Evolutionary conservation across 2,329 filamentous ascomycete species (phyloP).

Genomic region (Nemania abortiva): DNA sequence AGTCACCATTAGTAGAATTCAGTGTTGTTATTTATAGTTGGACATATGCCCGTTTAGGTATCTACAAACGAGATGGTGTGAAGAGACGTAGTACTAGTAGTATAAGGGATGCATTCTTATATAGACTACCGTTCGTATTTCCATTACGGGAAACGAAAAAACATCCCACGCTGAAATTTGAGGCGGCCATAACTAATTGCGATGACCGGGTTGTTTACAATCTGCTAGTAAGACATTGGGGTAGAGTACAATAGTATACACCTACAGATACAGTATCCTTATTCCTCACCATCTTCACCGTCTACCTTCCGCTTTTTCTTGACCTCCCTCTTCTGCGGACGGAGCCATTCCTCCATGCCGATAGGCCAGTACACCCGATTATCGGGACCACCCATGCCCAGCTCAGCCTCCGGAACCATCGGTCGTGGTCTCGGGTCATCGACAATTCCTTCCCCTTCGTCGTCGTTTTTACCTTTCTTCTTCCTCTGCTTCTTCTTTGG

Average conservation of each 20-base stretch:
- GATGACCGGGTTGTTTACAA: background rate
- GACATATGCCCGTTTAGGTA: no score
- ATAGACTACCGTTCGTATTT: no score
- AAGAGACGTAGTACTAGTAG: no score
- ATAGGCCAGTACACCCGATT: slow-evolving; percentile 90
- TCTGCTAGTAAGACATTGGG: background rate
- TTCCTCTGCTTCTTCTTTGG: slow-evolving; percentile 60
- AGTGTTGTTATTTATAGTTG: background rate
- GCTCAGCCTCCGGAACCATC: slow-evolving; percentile 73
- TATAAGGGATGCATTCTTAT: no score
- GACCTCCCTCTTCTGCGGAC: slow-evolving; percentile 79
- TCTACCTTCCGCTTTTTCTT: slow-evolving; percentile 62
- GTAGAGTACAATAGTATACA: background rate
- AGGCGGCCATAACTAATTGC: background rate
- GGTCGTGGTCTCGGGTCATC: slow-evolving; percentile 57
- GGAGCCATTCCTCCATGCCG: slow-evolving; percentile 90
- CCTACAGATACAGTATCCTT: slow-evolving; percentile 35
- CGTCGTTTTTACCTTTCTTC: slow-evolving; percentile 51
- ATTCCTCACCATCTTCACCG: slow-evolving; percentile 51
- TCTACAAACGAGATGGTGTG: no score
- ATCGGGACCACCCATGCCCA: slow-evolving; percentile 88
- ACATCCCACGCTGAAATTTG: no score
- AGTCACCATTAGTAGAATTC: background rate
- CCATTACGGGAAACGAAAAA: no score
- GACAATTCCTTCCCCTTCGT: slow-evolving; percentile 54